Percentiles rank a stretch among this genome's conserved stretches.
Evolutionary conservation across 2,329 filamentous ascomycete genomes (phyloP).

Genomic region (Fusarium drepaniforme): DNA sequence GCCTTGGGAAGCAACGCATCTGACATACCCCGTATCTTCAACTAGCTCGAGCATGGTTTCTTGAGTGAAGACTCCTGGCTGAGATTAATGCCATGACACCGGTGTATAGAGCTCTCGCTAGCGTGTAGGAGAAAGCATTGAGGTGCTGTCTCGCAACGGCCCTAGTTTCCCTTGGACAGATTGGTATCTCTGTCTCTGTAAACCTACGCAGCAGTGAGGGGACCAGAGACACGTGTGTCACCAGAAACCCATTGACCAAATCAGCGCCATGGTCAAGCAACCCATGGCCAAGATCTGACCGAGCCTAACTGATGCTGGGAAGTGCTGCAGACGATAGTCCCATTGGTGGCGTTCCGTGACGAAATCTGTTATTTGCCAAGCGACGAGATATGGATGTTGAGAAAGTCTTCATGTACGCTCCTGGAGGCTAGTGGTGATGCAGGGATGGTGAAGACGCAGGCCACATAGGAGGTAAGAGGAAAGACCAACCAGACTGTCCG

Average conservation of each 20-base stretch:
- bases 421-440: slow-evolving; percentile 16
- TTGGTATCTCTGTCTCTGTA: slow-evolving; percentile 2
- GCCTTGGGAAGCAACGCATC: not conserved
- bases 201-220: slow-evolving; percentile 10
- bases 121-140: not conserved
- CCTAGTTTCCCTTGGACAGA: not conserved
- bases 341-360: slow-evolving; percentile 31
- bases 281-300: slow-evolving; percentile 17
- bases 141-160: not conserved
- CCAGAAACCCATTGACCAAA: slow-evolving; percentile 15
- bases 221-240: slow-evolving; percentile 28
- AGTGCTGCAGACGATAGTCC: slow-evolving; percentile 29
- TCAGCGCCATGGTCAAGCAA: slow-evolving; percentile 18
- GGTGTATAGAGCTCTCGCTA: not conserved
- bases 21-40: slow-evolving; percentile 4
- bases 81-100: not conserved
- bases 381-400: slow-evolving; percentile 4
- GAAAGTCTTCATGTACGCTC: slow-evolving; percentile 8
- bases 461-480: slow-evolving; percentile 10
- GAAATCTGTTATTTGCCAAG: slow-evolving; percentile 24
- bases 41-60: not conserved
- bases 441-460: slow-evolving; percentile 15
- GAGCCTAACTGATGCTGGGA: slow-evolving; percentile 37
- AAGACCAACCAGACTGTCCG: slow-evolving; percentile 10
- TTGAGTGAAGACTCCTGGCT: not conserved